Percentiles rank a stretch among this genome's conserved stretches.
phyloP scores from a whole-genome alignment of 345 rosid species.

The Corchorus capsularis region DNA sequence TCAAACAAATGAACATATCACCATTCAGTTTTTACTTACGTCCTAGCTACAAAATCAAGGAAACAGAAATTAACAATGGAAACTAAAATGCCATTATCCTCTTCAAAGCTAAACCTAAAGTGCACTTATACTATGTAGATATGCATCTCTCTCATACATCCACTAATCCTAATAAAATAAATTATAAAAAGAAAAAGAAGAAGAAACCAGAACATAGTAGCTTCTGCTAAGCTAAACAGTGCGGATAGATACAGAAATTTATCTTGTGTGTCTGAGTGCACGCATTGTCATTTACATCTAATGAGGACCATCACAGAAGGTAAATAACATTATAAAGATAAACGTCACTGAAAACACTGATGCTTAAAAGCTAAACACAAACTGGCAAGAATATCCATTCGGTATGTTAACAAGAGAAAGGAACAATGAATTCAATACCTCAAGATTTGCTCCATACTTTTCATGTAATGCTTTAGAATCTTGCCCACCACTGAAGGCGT shows the following conservation, averaged over 20 bases:
- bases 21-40: neutral
- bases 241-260: too few relatives aligned
- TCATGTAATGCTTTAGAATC: slow-evolving; percentile 71
- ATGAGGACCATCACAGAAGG: neutral
- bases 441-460: slow-evolving; percentile 81
- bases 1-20: neutral
- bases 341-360: neutral
- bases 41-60: neutral
- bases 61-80: neutral
- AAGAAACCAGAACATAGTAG: neutral
- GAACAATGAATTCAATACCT: slow-evolving; percentile 47
- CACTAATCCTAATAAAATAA: neutral
- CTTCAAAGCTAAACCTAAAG: neutral
- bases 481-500: slow-evolving; percentile 89
- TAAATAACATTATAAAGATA: neutral
- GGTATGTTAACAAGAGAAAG: neutral
- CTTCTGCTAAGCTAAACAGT: neutral
- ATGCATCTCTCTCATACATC: neutral
- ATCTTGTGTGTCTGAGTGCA: neutral
- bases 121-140: neutral
- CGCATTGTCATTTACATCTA: neutral
- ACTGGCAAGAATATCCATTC: slow-evolving; percentile 8
- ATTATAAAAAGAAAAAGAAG: neutral
- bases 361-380: neutral
- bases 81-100: neutral